Conservation (phyloP, 345 rosid species). For the Hypericum perforatum region DNA sequence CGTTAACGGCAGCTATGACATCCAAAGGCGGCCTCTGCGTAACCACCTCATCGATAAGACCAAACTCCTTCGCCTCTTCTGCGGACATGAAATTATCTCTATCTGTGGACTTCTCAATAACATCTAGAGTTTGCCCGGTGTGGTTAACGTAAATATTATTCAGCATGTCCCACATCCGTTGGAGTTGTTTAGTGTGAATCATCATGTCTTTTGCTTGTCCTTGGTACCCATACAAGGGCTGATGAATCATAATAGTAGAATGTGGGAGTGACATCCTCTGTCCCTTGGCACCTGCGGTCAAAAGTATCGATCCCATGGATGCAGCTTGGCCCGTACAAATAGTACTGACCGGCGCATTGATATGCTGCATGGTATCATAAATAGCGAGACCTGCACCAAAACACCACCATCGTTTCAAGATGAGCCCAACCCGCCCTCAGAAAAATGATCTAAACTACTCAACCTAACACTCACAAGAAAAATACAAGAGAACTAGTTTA, state of each 20-base stretch:
- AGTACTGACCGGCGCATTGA: neutral
- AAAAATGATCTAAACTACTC: no score
- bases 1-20: neutral
- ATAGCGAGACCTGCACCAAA: neutral
- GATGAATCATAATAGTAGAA: neutral
- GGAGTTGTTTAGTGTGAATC: neutral
- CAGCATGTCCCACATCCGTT: neutral
- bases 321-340: neutral
- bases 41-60: neutral
- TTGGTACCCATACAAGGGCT: neutral
- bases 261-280: neutral
- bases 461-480: no score
- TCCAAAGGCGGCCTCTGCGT: neutral
- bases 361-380: neutral
- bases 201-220: neutral
- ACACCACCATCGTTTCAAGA: no score
- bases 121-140: neutral
- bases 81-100: neutral
- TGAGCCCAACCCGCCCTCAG: no score
- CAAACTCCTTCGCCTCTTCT: neutral
- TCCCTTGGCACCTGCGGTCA: neutral
- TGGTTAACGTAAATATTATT: neutral
- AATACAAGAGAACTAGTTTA: no score
- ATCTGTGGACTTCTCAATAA: neutral
- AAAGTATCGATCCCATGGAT: neutral